A percentile compares a stretch with the other conserved stretches of the same genome.
phyloP scores from a whole-genome alignment of 1,139 yeast species.

The Yamadazyma aaseri region DNA sequence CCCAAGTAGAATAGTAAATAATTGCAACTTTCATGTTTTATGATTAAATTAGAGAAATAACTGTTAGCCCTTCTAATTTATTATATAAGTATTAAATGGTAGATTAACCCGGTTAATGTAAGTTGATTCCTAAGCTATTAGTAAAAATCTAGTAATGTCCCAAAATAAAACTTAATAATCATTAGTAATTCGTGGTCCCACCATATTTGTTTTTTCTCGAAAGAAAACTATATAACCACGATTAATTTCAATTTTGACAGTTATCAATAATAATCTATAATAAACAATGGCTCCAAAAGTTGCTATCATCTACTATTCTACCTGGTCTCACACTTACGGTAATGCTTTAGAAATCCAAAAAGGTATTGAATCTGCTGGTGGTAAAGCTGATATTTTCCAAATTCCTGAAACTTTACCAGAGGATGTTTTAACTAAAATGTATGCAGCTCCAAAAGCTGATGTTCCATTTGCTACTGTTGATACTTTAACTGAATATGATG shows the following conservation, averaged over 20 bases:
- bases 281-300: slow-evolving; percentile 28
- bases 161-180: slow-evolving; percentile 2
- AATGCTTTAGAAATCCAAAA: slow-evolving; percentile 46
- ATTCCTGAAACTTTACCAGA: slow-evolving; percentile 48
- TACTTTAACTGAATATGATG: slow-evolving; percentile 41
- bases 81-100: too few species aligned
- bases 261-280: background rate
- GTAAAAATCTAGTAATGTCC: background rate
- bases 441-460: slow-evolving; percentile 42
- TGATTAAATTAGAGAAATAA: background rate
- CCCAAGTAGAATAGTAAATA: slow-evolving; percentile 78
- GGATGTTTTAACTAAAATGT: slow-evolving; percentile 37
- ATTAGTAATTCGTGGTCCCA: slow-evolving; percentile 1
- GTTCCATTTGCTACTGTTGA: slow-evolving; percentile 43
- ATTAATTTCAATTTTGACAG: background rate
- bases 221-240: too few species aligned
- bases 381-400: slow-evolving; percentile 42
- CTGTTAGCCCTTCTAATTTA: background rate
- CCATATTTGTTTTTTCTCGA: background rate
- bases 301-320: slow-evolving; percentile 57
- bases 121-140: background rate
- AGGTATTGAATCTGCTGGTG: slow-evolving; percentile 42
- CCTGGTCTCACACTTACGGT: slow-evolving; percentile 58
- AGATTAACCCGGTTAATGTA: background rate
- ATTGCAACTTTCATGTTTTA: slow-evolving; percentile 36